Evolutionary conservation across 1,284 basidiomycete species (phyloP).

Genomic region (Irpex sp.): DNA sequence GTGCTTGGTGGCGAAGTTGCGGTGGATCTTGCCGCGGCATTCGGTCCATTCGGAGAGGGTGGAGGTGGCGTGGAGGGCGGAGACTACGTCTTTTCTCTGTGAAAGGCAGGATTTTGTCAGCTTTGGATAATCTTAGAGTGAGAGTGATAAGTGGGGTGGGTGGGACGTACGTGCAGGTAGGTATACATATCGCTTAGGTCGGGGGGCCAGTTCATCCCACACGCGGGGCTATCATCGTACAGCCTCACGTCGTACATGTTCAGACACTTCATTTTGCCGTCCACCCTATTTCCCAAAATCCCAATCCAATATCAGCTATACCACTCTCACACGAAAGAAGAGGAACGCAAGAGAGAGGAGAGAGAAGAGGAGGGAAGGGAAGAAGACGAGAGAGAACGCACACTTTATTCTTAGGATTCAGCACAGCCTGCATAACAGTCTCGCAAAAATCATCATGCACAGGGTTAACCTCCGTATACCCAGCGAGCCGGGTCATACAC

Average conservation of each 20-base stretch:
- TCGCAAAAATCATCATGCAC: conserved; percentile 71
- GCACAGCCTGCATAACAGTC: conserved; percentile 58
- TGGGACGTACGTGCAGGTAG: conserved; percentile 73
- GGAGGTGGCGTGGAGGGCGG: conserved; percentile 77
- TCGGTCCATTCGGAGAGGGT: conserved; percentile 89
- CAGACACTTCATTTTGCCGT: conserved; percentile 76
- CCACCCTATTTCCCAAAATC: conserved; percentile 42
- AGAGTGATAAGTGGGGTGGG: neutral
- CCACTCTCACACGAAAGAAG: neutral
- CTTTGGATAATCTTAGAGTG: conserved; percentile 8
- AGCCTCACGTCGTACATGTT: conserved; percentile 96
- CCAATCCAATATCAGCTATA: no score
- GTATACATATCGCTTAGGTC: conserved; percentile 75
- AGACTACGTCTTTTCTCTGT: conserved; percentile 78
- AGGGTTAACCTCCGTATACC: conserved; percentile 47
- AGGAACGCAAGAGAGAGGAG: neutral
- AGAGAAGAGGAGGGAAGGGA: neutral
- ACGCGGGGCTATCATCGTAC: conserved; percentile 82
- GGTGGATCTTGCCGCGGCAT: conserved; percentile 72
- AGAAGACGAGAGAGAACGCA: conserved; percentile 32
- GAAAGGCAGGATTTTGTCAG: neutral
- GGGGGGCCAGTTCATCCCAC: conserved; percentile 99
- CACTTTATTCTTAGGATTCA: conserved; percentile 61
- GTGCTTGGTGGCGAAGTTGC: conserved; percentile 52
- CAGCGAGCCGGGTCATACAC: conserved; percentile 59